phyloP scores from a whole-genome alignment of 2,329 filamentous ascomycete species.

The Xylaria sp. region DNA sequence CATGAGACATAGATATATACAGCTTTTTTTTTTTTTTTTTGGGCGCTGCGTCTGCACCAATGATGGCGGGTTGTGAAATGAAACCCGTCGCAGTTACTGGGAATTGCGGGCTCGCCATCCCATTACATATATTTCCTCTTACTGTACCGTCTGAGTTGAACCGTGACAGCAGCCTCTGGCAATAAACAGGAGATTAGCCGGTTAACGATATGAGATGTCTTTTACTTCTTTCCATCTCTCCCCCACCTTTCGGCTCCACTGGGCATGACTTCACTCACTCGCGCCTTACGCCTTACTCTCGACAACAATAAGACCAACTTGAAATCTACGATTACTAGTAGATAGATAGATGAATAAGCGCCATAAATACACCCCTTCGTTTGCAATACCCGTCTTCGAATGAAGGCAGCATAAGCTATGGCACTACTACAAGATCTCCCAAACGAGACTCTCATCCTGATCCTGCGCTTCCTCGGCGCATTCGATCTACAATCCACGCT shows the following conservation, averaged over 20 bases:
- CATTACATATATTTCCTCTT: background rate
- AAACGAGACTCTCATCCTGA: conserved; percentile 29
- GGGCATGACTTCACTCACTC: background rate
- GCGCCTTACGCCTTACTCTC: background rate
- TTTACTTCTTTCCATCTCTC: too few relatives aligned
- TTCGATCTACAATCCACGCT: conserved; percentile 33
- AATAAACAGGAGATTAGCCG: conserved; percentile 10
- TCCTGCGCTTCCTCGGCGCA: conserved; percentile 29
- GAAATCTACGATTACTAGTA: background rate
- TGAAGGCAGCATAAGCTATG: conserved; percentile 20
- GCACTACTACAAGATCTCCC: conserved; percentile 29
- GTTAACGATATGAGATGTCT: background rate
- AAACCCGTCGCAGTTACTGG: too few relatives aligned
- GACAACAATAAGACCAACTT: background rate
- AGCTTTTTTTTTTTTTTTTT: too few relatives aligned
- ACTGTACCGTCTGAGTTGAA: background rate
- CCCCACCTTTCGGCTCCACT: conserved; percentile 20
- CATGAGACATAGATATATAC: too few relatives aligned
- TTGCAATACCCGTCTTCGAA: background rate
- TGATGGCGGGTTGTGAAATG: too few relatives aligned
- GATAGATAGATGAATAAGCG: too few relatives aligned
- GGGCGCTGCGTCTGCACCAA: too few relatives aligned
- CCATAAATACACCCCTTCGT: too few relatives aligned
- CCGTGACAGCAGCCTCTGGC: conserved; percentile 6
- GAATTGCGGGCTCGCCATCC: background rate